Percentiles rank a stretch among this genome's conserved stretches.
These are phyloP conservation scores for Trichocladium uniseriatum DNA, from an alignment of 495 filamentous ascomycete genomes.

Conservation along the genomic window DNA sequence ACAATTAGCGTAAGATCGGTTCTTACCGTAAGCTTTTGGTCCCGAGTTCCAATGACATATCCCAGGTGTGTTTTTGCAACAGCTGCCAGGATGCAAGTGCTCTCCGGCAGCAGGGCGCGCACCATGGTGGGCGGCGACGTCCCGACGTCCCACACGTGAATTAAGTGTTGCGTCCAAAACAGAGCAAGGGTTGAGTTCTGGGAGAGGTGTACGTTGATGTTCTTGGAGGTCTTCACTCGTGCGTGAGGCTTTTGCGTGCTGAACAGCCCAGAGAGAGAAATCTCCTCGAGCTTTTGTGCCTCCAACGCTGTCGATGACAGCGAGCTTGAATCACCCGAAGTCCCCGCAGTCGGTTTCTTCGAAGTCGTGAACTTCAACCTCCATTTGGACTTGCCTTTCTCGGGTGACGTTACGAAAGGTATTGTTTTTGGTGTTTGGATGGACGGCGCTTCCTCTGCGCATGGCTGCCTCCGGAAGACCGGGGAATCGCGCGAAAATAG, in stretches of 20 bases:
- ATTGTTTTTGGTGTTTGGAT: conserved; percentile 12
- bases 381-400: conserved; percentile 27
- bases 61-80: conserved; percentile 24
- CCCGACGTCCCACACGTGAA: conserved; percentile 31
- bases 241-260: conserved; percentile 12
- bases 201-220: conserved; percentile 26
- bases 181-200: conserved; percentile 29
- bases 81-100: conserved; percentile 29
- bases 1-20: background rate
- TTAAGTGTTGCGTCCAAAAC: conserved; percentile 29
- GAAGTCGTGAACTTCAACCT: conserved; percentile 21
- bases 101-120: conserved; percentile 23
- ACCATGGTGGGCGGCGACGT: conserved; percentile 21
- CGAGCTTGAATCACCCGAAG: conserved; percentile 24
- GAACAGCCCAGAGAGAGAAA: conserved; percentile 17
- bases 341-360: conserved; percentile 15
- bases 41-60: conserved; percentile 29
- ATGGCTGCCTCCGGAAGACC: background rate
- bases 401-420: conserved; percentile 10
- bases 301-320: conserved; percentile 24
- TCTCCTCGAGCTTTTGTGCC: conserved; percentile 27
- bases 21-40: conserved; percentile 31
- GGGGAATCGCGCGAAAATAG: conserved; percentile 6
- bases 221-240: conserved; percentile 21
- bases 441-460: background rate